Evolutionary conservation across 768 basidiomycete species (phyloP).

Genomic region (Serendipita sp.): DNA sequence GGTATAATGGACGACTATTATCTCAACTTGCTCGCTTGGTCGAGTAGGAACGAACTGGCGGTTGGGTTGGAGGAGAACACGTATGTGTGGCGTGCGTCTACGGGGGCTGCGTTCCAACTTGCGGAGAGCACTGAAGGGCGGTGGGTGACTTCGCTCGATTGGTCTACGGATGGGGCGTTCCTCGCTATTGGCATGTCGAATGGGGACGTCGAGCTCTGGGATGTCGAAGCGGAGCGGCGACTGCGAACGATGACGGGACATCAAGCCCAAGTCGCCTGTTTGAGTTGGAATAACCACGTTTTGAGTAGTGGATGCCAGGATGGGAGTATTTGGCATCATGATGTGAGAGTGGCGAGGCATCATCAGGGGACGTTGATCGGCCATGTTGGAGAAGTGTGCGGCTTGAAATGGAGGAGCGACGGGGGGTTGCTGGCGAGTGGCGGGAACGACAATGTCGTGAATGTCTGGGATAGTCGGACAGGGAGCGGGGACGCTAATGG

Average conservation of each 20-base stretch:
- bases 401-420: conserved; percentile 75
- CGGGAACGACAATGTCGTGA: conserved; percentile 85
- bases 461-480: not conserved
- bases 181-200: conserved; percentile 65
- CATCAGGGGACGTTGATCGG: conserved; percentile 83
- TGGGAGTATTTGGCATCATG: conserved; percentile 93
- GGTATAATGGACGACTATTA: conserved; percentile 92
- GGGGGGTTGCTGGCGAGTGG: conserved; percentile 87
- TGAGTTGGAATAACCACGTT: conserved; percentile 81
- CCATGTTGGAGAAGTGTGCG: conserved; percentile 87
- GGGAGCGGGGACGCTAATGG: not conserved
- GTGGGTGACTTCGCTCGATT: conserved; percentile 63
- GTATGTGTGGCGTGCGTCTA: conserved; percentile 90
- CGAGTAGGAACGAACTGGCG: conserved; percentile 67
- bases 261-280: conserved; percentile 61
- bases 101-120: conserved; percentile 65
- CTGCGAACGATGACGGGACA: conserved; percentile 87
- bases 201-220: conserved; percentile 93
- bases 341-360: conserved; percentile 76
- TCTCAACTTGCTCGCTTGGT: conserved; percentile 87
- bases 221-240: conserved; percentile 60
- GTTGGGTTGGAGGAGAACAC: conserved; percentile 78
- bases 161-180: conserved; percentile 56
- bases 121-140: conserved; percentile 61
- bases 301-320: conserved; percentile 81